Percentiles rank a stretch among this genome's conserved stretches.
phyloP scores from a whole-genome alignment of 2,329 filamentous ascomycete species.

The Lachnellula arida region DNA sequence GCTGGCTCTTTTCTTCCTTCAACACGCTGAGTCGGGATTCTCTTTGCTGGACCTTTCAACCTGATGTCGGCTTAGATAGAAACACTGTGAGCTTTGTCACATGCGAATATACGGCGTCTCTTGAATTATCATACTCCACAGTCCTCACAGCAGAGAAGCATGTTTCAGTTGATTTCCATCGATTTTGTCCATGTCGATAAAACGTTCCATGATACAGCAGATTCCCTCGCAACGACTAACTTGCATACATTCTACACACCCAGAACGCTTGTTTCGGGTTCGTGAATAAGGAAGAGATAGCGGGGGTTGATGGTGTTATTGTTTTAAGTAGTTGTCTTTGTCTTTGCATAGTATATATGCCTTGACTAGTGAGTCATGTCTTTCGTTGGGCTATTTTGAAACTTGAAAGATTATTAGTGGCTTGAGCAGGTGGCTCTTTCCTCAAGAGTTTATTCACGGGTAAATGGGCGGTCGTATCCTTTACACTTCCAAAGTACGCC shows the following conservation, averaged over 20 bases:
- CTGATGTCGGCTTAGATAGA: background rate
- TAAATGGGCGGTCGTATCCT: too few species aligned
- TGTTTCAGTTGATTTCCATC: constrained; percentile 3
- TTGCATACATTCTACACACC: constrained; percentile 9
- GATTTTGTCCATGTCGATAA: background rate
- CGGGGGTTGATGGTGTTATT: constrained; percentile 3
- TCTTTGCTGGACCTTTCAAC: background rate
- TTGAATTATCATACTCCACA: too few species aligned
- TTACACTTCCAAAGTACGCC: too few species aligned
- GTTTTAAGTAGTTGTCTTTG: background rate
- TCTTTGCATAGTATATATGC: background rate
- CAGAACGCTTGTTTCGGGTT: constrained; percentile 5
- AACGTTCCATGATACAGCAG: constrained; percentile 1
- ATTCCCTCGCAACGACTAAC: constrained; percentile 5
- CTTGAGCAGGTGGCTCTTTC: background rate
- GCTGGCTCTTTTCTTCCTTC: background rate
- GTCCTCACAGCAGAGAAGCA: too few species aligned
- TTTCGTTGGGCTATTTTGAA: background rate
- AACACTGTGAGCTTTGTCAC: too few species aligned
- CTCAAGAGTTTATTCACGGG: too few species aligned
- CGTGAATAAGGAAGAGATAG: constrained; percentile 5
- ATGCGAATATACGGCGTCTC: too few species aligned
- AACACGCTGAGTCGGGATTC: background rate
- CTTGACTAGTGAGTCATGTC: background rate
- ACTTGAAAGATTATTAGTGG: background rate